Conservation (phyloP, 805 yeast species). For the Lachancea cidri region DNA sequence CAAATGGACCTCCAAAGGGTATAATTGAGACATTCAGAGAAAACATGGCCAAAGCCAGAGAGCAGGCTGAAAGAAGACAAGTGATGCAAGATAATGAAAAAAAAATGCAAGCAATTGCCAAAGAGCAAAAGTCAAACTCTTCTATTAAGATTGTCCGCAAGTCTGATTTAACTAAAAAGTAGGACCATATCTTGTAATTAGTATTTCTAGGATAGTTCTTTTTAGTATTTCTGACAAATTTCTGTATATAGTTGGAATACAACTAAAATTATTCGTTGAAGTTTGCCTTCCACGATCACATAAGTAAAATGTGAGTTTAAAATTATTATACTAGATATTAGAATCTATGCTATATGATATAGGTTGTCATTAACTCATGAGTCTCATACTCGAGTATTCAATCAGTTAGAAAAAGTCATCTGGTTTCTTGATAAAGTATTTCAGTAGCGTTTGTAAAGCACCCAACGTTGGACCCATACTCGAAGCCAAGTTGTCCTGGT, state of each 20-base stretch:
- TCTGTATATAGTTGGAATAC: conserved; percentile 1
- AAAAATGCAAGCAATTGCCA: conserved; percentile 28
- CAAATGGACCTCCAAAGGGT: conserved; percentile 32
- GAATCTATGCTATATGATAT: not conserved
- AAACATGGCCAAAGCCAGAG: conserved; percentile 37
- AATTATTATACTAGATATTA: not conserved
- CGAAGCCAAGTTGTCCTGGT: conserved; percentile 38
- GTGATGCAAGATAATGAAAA: conserved; percentile 34
- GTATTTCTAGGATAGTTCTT: no score
- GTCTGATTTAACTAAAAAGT: conserved; percentile 18
- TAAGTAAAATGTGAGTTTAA: not conserved
- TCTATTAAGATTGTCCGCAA: conserved; percentile 28
- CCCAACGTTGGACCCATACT: conserved; percentile 49
- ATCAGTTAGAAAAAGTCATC: conserved; percentile 26
- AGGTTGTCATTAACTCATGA: not conserved
- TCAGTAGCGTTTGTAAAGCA: conserved; percentile 48
- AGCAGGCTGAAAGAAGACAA: conserved; percentile 37
- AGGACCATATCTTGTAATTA: not conserved
- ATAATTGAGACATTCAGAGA: conserved; percentile 36
- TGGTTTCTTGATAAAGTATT: conserved; percentile 42
- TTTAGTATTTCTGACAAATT: no score
- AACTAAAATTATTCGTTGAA: no score
- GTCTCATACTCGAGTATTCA: not conserved
- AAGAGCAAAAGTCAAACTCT: conserved; percentile 28
- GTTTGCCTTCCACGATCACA: no score